phyloP scores from a whole-genome alignment of 1,284 basidiomycete species.

The Puccinia polysora region DNA sequence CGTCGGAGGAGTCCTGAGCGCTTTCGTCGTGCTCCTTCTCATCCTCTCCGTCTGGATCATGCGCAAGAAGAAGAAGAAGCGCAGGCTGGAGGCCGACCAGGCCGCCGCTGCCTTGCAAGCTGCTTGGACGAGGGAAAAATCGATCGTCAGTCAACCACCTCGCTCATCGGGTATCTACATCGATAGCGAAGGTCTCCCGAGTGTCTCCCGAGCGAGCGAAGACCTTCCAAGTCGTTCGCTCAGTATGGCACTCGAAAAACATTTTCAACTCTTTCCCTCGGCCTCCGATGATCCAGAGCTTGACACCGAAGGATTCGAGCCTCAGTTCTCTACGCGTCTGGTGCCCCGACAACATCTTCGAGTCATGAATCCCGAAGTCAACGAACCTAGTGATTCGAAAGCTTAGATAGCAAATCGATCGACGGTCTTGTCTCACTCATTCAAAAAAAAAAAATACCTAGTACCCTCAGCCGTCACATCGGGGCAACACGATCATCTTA shows the following conservation, averaged over 20 bases:
- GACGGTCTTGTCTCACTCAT: too few species aligned
- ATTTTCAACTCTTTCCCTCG: slow-evolving; percentile 16
- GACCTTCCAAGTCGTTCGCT: slow-evolving; percentile 8
- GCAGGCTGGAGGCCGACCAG: not conserved
- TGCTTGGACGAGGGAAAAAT: slow-evolving; percentile 6
- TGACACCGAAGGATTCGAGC: slow-evolving; percentile 41
- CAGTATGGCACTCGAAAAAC: slow-evolving; percentile 32
- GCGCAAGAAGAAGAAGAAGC: slow-evolving; percentile 8
- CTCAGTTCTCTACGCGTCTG: slow-evolving; percentile 34
- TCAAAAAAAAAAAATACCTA: too few species aligned
- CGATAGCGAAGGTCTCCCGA: slow-evolving; percentile 12
- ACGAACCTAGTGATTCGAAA: slow-evolving; percentile 23
- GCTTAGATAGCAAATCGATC: too few species aligned
- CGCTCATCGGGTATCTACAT: slow-evolving; percentile 19
- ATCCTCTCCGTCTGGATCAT: slow-evolving; percentile 25
- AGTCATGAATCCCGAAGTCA: slow-evolving; percentile 33
- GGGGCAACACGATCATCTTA: too few species aligned
- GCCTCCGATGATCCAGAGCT: slow-evolving; percentile 38
- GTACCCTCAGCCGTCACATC: too few species aligned
- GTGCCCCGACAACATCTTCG: slow-evolving; percentile 31
- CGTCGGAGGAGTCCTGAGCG: slow-evolving; percentile 21
- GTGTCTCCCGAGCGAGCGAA: slow-evolving; percentile 12
- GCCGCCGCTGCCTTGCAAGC: slow-evolving; percentile 13
- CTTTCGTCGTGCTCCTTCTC: slow-evolving; percentile 16
- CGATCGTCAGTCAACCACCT: slow-evolving; percentile 2